These are phyloP conservation scores for Apophysomyces ossiformis DNA, from an alignment of 371 early-diverging fungal species.

Conservation along the genomic window DNA sequence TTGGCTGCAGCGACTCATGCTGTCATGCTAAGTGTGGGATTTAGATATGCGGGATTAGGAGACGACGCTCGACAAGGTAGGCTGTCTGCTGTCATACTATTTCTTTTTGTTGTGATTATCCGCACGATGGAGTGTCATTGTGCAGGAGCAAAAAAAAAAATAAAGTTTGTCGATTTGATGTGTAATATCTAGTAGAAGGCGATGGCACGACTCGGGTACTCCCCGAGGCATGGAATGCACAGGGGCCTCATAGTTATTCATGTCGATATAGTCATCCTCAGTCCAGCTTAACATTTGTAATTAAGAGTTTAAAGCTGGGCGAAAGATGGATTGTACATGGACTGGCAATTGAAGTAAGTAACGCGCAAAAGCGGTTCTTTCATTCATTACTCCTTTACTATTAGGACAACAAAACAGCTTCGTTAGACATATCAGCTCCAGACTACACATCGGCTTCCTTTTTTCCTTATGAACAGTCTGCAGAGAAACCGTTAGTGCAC, in stretches of 20 bases:
- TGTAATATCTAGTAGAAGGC: conserved; percentile 30
- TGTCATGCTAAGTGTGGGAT: conserved; percentile 65
- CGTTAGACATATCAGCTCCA: conserved; percentile 54
- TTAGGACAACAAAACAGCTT: conserved; percentile 68
- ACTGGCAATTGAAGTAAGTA: conserved; percentile 62
- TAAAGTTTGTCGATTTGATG: background rate
- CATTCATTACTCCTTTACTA: conserved; percentile 4
- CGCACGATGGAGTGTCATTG: background rate
- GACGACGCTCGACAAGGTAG: conserved; percentile 60
- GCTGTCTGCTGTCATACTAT: background rate
- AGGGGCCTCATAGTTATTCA: conserved; percentile 59
- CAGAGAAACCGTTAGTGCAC: conserved; percentile 54
- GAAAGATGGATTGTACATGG: conserved; percentile 71
- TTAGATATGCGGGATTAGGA: conserved; percentile 64
- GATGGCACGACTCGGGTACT: conserved; percentile 40
- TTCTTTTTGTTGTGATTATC: conserved; percentile 5
- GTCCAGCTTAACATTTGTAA: conserved; percentile 70
- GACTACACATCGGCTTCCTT: conserved; percentile 63
- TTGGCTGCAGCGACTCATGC: conserved; percentile 62
- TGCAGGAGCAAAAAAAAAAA: conserved; percentile 9
- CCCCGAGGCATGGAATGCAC: conserved; percentile 63
- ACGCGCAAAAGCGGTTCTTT: background rate
- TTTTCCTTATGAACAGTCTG: conserved; percentile 52
- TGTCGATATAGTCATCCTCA: conserved; percentile 75
- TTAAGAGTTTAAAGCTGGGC: conserved; percentile 71